These are phyloP conservation scores for Rhododendron williamsianum DNA, from an alignment of 148 eudicot genomes.

Conservation along the genomic window DNA sequence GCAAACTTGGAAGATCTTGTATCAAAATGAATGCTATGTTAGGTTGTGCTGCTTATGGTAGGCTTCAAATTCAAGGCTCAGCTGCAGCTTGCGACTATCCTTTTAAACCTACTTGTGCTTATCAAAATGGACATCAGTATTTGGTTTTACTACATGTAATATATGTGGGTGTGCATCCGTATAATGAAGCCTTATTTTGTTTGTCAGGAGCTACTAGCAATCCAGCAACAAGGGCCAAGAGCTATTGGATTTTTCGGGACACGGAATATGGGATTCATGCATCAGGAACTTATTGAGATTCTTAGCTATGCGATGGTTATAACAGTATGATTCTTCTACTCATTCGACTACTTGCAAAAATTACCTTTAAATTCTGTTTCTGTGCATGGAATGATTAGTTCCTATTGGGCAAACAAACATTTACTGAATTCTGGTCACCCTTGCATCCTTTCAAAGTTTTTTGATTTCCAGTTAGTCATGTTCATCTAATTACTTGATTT, in stretches of 20 bases:
- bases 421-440: neutral
- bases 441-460: neutral
- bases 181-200: neutral
- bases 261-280: slow-evolving; percentile 99
- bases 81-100: neutral
- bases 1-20: neutral
- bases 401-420: neutral
- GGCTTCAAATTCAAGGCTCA: neutral
- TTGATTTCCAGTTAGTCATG: neutral
- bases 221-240: slow-evolving; percentile 98
- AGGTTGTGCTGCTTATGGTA: neutral
- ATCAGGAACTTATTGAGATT: slow-evolving; percentile 98
- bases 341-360: neutral
- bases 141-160: neutral
- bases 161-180: neutral
- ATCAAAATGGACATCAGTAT: neutral
- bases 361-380: neutral
- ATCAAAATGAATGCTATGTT: neutral
- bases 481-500: neutral
- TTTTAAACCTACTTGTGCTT: neutral
- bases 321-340: slow-evolving; percentile 44
- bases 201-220: slow-evolving; percentile 80
- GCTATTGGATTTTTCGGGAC: slow-evolving; percentile 96
- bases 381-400: neutral
- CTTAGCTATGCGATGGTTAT: slow-evolving; percentile 99